These are phyloP conservation scores for Planoprotostelium fungivorum DNA, from an alignment of 78 protist species.

Conservation along the genomic window DNA sequence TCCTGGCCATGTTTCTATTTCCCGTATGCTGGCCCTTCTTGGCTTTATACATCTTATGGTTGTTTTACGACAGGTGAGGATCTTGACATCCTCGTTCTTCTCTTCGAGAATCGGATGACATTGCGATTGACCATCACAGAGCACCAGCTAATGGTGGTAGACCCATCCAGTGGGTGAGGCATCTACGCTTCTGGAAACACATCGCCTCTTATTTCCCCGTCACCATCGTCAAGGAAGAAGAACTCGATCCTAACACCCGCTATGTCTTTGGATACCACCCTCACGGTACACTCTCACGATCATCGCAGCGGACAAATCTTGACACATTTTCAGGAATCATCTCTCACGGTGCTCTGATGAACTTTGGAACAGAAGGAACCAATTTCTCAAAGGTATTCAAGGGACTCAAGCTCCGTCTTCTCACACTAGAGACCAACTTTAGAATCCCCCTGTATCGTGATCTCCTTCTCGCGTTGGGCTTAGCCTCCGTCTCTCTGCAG, in stretches of 20 bases:
- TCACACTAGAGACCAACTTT: conserved; percentile 49
- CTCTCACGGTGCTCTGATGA: conserved; percentile 49
- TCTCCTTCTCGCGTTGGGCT: conserved; percentile 39
- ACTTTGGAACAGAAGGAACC: conserved; percentile 56
- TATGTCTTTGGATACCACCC: conserved; percentile 33
- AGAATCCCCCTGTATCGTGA: conserved; percentile 52
- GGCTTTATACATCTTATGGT: conserved; percentile 23
- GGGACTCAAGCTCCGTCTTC: conserved; percentile 33
- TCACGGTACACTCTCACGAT: background rate
- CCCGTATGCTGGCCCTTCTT: conserved; percentile 17
- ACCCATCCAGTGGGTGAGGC: background rate
- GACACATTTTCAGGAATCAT: conserved; percentile 22
- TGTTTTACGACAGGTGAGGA: conserved; percentile 39
- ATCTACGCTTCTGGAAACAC: conserved; percentile 21
- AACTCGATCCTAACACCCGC: conserved; percentile 34
- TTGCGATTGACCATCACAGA: conserved; percentile 3
- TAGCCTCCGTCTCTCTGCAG: conserved; percentile 21
- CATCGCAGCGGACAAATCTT: background rate
- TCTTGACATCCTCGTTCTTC: conserved; percentile 33
- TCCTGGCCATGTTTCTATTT: conserved; percentile 31
- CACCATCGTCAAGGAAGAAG: conserved; percentile 21
- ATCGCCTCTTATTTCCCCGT: conserved; percentile 56
- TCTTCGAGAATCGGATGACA: conserved; percentile 5
- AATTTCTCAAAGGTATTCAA: conserved; percentile 28
- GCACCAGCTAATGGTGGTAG: conserved; percentile 38